Base-by-base conservation (phyloP, 805 yeast genomes). In the Priceomyces carsonii region DNA sequence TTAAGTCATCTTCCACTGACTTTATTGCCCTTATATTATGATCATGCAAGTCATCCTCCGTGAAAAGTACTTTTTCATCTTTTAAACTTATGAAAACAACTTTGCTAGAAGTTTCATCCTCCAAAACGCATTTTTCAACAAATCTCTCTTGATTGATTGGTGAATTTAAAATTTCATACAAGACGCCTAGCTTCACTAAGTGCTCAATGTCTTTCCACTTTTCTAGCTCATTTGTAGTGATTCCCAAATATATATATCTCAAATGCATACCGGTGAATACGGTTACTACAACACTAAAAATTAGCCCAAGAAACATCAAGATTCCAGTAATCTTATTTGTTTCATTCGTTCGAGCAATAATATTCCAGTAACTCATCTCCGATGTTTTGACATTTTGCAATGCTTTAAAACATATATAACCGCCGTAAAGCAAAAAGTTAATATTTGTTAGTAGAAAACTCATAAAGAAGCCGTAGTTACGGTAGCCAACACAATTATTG, bases 401-500 rank as follows among this genome's bases (percentile, higher is more conserved):
- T 2, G 54, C 56, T 12, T 27, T 32, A 42, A 44, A 61, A 37
- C 66, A 60, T n/a, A 71, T 38, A 21, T 38, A 53, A 0, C 61
- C 68, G 3, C 79, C 79, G 42, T 73, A 72, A 3, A 48, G 32
- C 41, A 75, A 53, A 20, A 68, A 38, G 33, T 45, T 48, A 40
- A 63, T 38, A 47, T 85, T 82, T 28, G 73, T 57, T 0, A 73
- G 28, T 30, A 86, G 53, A 44, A 80, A 85, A 3, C 59, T 44
- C 35, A 80, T 45, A 50, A 86, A 86, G 69, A 75, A 82, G 25
- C 69, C 55, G 54, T 73, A 79, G 52, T 86, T 86, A 29, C 73
- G 68, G 43, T 66, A 63, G 1, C 95, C 95, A 26, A 86, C 72
- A 53, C 95, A 86, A 46, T 80, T 85, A 49, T 83, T 81, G 27